Conservation (phyloP, 805 yeast species). For the Yamadazyma paraphyllophila region DNA sequence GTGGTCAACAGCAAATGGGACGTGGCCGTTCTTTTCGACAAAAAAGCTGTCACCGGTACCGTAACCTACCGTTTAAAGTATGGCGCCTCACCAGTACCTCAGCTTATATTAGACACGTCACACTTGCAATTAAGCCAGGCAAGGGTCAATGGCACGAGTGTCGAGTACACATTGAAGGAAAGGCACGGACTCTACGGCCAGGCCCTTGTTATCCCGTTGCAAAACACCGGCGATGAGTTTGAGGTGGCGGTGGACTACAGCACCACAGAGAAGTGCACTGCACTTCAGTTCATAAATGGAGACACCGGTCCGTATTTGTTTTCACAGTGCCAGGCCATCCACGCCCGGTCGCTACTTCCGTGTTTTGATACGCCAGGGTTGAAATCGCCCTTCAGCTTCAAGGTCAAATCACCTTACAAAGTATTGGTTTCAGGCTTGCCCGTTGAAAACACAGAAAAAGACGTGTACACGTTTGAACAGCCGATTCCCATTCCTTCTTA, state of each 20-base stretch:
- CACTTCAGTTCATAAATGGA: conserved; percentile 34
- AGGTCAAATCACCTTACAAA: conserved; percentile 24
- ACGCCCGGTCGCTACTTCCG: conserved; percentile 36
- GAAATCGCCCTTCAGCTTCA: conserved; percentile 26
- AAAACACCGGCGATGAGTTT: conserved; percentile 3
- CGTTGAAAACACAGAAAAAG: conserved; percentile 9
- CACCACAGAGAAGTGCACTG: conserved; percentile 33
- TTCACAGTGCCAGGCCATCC: conserved; percentile 37
- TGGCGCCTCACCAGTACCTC: conserved; percentile 3
- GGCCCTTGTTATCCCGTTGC: conserved; percentile 19
- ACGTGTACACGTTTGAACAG: conserved; percentile 26
- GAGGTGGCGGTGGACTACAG: conserved; percentile 19
- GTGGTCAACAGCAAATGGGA: conserved; percentile 20
- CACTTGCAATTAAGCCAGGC: conserved; percentile 19
- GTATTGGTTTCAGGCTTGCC: conserved; percentile 34
- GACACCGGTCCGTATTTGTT: conserved; percentile 34
- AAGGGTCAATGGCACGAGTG: conserved; percentile 18
- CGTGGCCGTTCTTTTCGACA: conserved; percentile 24
- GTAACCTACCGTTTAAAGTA: conserved; percentile 20
- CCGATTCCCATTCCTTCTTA: conserved; percentile 37
- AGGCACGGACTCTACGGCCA: conserved; percentile 24
- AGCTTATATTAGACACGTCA: conserved; percentile 26
- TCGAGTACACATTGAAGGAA: conserved; percentile 9
- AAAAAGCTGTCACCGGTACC: conserved; percentile 21
- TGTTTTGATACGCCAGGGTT: conserved; percentile 38